Percentiles rank a stretch among this genome's conserved stretches.
These are phyloP conservation scores for Zostera marina DNA, from an alignment of 116 monocot species.

Conservation along the genomic window DNA sequence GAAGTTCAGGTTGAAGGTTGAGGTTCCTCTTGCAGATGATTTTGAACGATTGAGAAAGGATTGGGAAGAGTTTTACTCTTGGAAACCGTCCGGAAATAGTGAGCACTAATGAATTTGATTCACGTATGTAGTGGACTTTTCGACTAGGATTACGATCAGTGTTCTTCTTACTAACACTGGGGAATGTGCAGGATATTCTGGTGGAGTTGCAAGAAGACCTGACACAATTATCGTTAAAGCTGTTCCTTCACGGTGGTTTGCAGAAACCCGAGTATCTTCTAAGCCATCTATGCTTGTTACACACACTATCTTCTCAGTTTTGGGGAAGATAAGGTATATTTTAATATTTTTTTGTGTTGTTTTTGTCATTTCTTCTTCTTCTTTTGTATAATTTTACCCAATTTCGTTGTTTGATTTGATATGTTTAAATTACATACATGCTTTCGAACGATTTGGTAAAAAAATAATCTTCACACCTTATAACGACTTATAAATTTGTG, in stretches of 20 bases:
- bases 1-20: conserved; percentile 49
- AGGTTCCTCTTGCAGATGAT: conserved; percentile 46
- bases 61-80: conserved; percentile 65
- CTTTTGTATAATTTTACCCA: neutral
- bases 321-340: conserved; percentile 68
- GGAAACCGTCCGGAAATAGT: conserved; percentile 9
- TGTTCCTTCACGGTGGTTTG: conserved; percentile 88
- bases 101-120: conserved; percentile 5
- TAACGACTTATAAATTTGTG: too few relatives aligned
- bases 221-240: conserved; percentile 71
- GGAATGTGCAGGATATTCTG: conserved; percentile 26
- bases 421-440: neutral
- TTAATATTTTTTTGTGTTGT: neutral
- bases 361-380: neutral
- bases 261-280: conserved; percentile 79
- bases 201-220: conserved; percentile 22
- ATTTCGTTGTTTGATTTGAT: neutral
- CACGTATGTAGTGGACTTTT: neutral
- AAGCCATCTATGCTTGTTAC: conserved; percentile 87
- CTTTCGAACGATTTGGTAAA: too few relatives aligned
- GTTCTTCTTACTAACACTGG: neutral
- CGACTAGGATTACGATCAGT: too few relatives aligned
- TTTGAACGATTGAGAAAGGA: conserved; percentile 50
- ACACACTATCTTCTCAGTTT: conserved; percentile 74
- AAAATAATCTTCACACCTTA: too few relatives aligned